These are phyloP conservation scores for Neopestalotiopsis clavispora DNA, from an alignment of 2,329 filamentous ascomycete species.

Conservation along the genomic window DNA sequence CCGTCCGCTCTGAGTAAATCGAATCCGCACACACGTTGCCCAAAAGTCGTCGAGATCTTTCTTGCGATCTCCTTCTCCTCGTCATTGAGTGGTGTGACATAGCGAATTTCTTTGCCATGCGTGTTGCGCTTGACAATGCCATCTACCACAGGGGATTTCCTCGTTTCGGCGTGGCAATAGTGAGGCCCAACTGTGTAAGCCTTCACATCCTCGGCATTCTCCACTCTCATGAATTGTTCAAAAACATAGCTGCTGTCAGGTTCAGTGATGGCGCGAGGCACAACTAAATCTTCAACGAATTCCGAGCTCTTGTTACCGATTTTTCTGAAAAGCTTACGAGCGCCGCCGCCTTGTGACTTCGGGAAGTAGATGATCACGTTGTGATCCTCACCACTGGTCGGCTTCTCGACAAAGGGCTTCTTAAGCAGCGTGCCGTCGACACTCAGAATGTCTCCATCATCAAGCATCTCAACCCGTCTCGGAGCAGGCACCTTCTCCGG, in stretches of 20 bases:
- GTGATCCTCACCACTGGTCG: conserved; percentile 97
- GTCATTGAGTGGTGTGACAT: conserved; percentile 82
- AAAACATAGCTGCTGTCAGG: conserved; percentile 88
- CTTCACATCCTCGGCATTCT: conserved; percentile 98
- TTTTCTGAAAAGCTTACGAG: conserved; percentile 91
- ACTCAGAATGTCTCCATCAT: conserved; percentile 84
- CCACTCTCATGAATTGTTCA: conserved; percentile 94
- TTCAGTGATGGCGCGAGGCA: conserved; percentile 83
- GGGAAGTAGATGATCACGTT: conserved; percentile 99
- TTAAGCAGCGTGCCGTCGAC: conserved; percentile 83
- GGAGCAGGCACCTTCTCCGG: conserved; percentile 62
- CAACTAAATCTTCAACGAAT: conserved; percentile 76
- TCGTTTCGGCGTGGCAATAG: conserved; percentile 95
- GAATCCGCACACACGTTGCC: conserved; percentile 94
- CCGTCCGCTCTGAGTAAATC: conserved; percentile 87
- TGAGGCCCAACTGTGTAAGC: conserved; percentile 93
- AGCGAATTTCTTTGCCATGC: conserved; percentile 95
- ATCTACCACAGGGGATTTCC: conserved; percentile 96
- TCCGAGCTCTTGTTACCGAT: conserved; percentile 99
- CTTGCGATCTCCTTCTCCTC: conserved; percentile 87
- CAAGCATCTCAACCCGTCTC: conserved; percentile 80
- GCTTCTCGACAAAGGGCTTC: conserved; percentile 98
- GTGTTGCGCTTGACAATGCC: conserved; percentile 95
- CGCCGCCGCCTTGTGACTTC: conserved; percentile 83
- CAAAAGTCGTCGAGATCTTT: conserved; percentile 89